These are phyloP conservation scores for Mycosphaerelloides madeirae DNA, from an alignment of 2,329 filamentous ascomycete genomes.

Conservation along the genomic window DNA sequence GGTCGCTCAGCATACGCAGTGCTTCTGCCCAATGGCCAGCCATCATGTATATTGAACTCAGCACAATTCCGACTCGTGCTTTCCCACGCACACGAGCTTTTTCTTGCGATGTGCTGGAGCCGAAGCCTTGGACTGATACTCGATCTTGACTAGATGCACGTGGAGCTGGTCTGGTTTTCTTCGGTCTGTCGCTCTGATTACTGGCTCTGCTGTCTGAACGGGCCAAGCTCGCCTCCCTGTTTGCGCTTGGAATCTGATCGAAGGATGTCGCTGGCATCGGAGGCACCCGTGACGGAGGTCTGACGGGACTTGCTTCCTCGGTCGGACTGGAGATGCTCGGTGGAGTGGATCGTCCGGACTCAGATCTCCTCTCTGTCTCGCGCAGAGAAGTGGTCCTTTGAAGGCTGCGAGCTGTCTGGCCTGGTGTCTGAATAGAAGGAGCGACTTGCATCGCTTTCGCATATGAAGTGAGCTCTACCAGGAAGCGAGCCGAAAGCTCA, in stretches of 20 bases:
- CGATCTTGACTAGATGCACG: constrained; percentile 49
- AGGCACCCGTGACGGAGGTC: constrained; percentile 21
- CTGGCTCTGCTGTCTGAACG: constrained; percentile 34
- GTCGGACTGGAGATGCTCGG: constrained; percentile 23
- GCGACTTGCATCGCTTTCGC: constrained; percentile 46
- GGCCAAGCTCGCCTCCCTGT: constrained; percentile 35
- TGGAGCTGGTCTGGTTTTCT: constrained; percentile 7
- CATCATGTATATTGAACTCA: constrained; percentile 82
- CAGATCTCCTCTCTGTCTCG: constrained; percentile 19
- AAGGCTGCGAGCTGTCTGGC: constrained; percentile 38
- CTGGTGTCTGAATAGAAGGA: constrained; percentile 73
- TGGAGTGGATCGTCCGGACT: constrained; percentile 23
- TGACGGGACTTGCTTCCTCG: constrained; percentile 21
- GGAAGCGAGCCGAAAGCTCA: constrained; percentile 40
- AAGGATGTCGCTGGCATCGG: constrained; percentile 50
- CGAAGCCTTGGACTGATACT: constrained; percentile 62
- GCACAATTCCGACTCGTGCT: constrained; percentile 70
- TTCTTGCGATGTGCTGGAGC: constrained; percentile 49
- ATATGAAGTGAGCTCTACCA: constrained; percentile 46
- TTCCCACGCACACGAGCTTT: constrained; percentile 72
- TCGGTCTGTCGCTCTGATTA: constrained; percentile 17
- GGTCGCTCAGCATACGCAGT: constrained; percentile 75
- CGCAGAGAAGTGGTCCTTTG: constrained; percentile 33
- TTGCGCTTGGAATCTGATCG: constrained; percentile 47
- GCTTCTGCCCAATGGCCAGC: constrained; percentile 88